phyloP scores from a whole-genome alignment of 352 stramenopile species.

The Phytophthora ramorum region DNA sequence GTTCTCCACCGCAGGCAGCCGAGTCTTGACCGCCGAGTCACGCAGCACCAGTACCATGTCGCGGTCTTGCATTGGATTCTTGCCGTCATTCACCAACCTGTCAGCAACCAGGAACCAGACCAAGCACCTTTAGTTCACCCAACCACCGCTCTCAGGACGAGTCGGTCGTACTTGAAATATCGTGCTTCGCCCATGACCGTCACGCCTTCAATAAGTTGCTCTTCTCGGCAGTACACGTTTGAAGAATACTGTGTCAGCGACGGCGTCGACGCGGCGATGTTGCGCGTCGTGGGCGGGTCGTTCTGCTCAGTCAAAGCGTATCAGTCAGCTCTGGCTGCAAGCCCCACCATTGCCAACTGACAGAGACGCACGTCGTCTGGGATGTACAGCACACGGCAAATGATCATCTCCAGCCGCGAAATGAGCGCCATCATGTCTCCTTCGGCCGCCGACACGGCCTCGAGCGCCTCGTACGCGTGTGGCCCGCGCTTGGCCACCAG shows the following conservation, averaged over 20 bases:
- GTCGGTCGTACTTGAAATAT: constrained; percentile 60
- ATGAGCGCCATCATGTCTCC: constrained; percentile 91
- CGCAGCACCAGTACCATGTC: constrained; percentile 76
- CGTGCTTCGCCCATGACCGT: constrained; percentile 56
- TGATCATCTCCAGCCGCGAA: constrained; percentile 87
- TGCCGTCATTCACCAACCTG: constrained; percentile 64
- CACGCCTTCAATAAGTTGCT: constrained; percentile 47
- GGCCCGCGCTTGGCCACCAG: constrained; percentile 56
- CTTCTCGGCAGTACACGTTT: constrained; percentile 70
- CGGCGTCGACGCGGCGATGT: constrained; percentile 49
- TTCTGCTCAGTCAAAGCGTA: constrained; percentile 44
- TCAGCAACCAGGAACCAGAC: constrained; percentile 2
- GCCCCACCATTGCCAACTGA: neutral
- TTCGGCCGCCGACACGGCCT: constrained; percentile 75
- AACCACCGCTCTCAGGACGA: neutral
- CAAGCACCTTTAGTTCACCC: constrained; percentile 1
- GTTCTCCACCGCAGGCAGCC: constrained; percentile 48
- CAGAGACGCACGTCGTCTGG: constrained; percentile 56
- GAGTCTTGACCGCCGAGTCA: constrained; percentile 50
- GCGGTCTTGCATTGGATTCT: constrained; percentile 54
- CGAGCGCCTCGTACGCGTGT: constrained; percentile 59
- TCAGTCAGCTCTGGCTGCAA: constrained; percentile 11
- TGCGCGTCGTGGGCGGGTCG: constrained; percentile 81
- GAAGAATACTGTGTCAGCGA: constrained; percentile 85
- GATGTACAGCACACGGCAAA: constrained; percentile 87